Evolutionary conservation across 1,284 basidiomycete genomes (phyloP), one percentile per base, ranked within the genome.

Genomic region (Peniophora sp.): DNA sequence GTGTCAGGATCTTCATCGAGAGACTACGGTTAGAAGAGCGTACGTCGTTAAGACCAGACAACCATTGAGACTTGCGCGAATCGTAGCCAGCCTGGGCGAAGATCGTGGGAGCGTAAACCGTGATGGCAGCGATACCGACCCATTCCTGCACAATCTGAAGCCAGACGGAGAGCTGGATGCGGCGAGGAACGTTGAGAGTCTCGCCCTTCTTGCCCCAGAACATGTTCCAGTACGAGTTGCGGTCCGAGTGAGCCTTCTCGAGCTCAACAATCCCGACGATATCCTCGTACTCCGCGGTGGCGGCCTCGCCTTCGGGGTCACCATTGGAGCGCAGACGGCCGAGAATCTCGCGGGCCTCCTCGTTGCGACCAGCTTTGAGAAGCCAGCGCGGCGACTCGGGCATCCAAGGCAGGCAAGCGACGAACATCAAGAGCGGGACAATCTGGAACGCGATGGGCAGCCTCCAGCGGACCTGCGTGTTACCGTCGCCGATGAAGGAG

Each of bases 311-410:
- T 47, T 68, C 63, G 10, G 55, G 50, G 51, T 58, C 60, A 35
- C 62, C 57, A 23, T 65, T 63, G 5, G 60, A 59, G 11, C 66
- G 65, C 43, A 68, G 56, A 32, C 62, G 62, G 2, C 63, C 62
- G 35, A 79, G 66, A 51, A 77, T 69, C 15, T 61, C 60, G 48
- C 66, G 65, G 3, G 78, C 79, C 48, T 74, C 71, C 3, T 71
- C 70, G 24, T 64, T 58, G 3, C 74, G 69, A 6, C 79, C 78
- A 51, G 70, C 70, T 62, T 75, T 77, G 55, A 78, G 63, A 20
- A 80, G 69, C 73, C 75, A 81, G 46, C 79, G 75, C 5, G 79
- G 79, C 17, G 74, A 77, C 56, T 82, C 79, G 53, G 72, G 58
- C 58, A 63, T 62, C 42, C 51, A 54, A 1, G 61, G 56, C 41